These are phyloP conservation scores for Cytospora piceicola DNA, from an alignment of 2,329 filamentous ascomycete species.

Conservation along the genomic window DNA sequence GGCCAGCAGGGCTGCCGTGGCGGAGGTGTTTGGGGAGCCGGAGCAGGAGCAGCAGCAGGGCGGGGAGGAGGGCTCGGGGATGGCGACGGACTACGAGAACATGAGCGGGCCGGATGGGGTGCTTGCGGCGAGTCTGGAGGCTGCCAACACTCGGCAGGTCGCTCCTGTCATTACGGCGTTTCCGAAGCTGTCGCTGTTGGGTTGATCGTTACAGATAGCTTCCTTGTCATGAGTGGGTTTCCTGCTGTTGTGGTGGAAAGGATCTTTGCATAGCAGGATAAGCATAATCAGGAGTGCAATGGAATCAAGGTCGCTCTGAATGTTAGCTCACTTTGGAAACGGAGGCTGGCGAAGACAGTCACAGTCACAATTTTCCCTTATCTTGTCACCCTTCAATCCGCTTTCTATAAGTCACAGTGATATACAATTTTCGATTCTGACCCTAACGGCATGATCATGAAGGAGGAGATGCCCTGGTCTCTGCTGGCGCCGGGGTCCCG, in stretches of 20 bases:
- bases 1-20: conserved; percentile 67
- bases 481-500: neutral
- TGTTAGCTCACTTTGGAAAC: neutral
- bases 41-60: conserved; percentile 31
- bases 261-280: conserved; percentile 1
- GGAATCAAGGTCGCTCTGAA: neutral
- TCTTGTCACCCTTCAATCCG: neutral
- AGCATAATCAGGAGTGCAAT: conserved; percentile 1
- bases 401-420: conserved; percentile 14
- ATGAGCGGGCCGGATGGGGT: conserved; percentile 56
- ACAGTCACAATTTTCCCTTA: neutral
- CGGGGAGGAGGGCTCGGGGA: conserved; percentile 33
- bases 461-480: conserved; percentile 8
- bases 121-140: conserved; percentile 54
- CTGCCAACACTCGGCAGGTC: conserved; percentile 49
- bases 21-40: conserved; percentile 66
- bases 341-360: neutral
- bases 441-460: conserved; percentile 15
- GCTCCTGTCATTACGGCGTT: conserved; percentile 54
- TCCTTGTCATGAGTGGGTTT: neutral
- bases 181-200: conserved; percentile 55
- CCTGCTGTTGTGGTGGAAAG: neutral
- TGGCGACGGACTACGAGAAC: conserved; percentile 34
- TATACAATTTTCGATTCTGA: conserved; percentile 6
- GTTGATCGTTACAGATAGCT: conserved; percentile 38